phyloP scores from a whole-genome alignment of 1,284 basidiomycete genomes.

The Ceratobasidium sp. region DNA sequence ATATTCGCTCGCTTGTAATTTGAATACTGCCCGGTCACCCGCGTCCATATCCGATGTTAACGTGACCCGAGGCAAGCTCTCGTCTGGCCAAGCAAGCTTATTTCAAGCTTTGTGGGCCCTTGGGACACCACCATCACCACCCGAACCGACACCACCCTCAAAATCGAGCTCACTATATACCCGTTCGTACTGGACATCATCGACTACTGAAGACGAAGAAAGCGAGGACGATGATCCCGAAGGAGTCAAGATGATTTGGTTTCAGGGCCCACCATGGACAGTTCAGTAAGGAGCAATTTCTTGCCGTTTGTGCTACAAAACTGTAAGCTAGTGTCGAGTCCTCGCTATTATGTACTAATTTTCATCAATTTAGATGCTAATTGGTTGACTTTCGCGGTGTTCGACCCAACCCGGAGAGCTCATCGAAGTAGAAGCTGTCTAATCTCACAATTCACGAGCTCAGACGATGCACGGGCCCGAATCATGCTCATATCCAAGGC shows the following conservation, averaged over 20 bases:
- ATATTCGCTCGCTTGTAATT: too few relatives aligned
- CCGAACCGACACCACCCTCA: too few relatives aligned
- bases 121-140: too few relatives aligned
- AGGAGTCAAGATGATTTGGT: background rate
- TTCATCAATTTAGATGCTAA: background rate
- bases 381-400: conserved; percentile 5
- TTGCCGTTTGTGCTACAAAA: background rate
- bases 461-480: background rate
- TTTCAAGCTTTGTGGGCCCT: conserved; percentile 11
- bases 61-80: too few relatives aligned
- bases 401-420: background rate
- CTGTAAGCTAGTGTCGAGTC: background rate
- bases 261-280: background rate
- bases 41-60: too few relatives aligned
- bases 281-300: background rate
- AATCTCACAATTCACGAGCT: background rate
- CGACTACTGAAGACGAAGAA: too few relatives aligned
- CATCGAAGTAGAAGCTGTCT: background rate
- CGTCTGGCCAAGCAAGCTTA: conserved; percentile 19
- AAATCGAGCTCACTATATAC: too few relatives aligned
- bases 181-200: too few relatives aligned
- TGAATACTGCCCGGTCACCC: too few relatives aligned
- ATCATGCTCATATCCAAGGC: background rate
- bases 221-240: background rate
- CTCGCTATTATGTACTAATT: background rate